Evolutionary conservation across 345 rosid species (phyloP), one percentile per base, ranked within the genome.

Genomic region (Anacardium occidentale): DNA sequence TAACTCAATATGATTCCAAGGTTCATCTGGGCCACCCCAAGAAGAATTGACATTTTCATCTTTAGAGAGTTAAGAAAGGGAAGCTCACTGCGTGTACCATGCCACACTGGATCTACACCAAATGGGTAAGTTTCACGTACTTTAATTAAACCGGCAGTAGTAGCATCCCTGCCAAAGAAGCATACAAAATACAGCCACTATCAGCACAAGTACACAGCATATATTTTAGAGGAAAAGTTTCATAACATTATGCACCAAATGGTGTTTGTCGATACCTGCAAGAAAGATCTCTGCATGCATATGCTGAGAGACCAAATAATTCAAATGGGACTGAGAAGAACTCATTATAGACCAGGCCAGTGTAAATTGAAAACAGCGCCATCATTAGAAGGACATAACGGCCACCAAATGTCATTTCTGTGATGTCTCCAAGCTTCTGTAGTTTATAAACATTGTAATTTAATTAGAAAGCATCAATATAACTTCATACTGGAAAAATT

Each of bases 41-140:
- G 81, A 70, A 95, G 96, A 79, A 93, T 95, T 34, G 99, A 95
- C 97, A 95, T 88, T 88, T 95, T 93, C 99, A 95, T 95, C 90
- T 95, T 93, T 77, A 95, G 81, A 29, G 99, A 95, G 84, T 92
- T 92, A 47, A 95, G 87, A 80, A 88, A 95, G 44, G 99, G 98
- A 58, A 91, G 83, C 84, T 95, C 98, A 42, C 93, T 91, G 65
- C 97, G 95, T 70, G 82, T 74, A 66, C 99, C 98, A 74, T 91
- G 96, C 98, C 99, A 95, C 26, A 48, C 91, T 69, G 99, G 98
- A 84, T 93, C 99, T 53, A 95, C 92, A 4, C 99, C 99, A 71
- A 93, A 93, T 42, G 99, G 98, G 56, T 95, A 95, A 73, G 99
- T 37, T 53, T 87, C 89, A 42, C 91, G 83, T 62, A 83, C 85